phyloP scores from a whole-genome alignment of 805 yeast genomes.

The Pichia thaimueangensis region DNA sequence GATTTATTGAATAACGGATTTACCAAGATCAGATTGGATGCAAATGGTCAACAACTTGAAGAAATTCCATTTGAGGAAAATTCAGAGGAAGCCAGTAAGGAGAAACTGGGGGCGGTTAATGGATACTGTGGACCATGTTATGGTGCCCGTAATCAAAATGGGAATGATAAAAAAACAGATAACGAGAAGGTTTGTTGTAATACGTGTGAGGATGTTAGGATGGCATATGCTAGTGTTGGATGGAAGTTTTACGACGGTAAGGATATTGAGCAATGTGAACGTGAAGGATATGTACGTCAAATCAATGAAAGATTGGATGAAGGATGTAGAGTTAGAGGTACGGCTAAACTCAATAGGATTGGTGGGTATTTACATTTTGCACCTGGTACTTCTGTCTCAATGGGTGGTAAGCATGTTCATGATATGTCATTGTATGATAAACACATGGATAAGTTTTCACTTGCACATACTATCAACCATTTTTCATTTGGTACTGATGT shows the following conservation, averaged over 20 bases:
- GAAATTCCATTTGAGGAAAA: conserved; percentile 38
- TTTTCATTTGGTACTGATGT: conserved; percentile 73
- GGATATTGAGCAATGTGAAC: conserved; percentile 84
- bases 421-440: conserved; percentile 70
- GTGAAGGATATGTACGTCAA: conserved; percentile 72
- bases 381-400: conserved; percentile 75
- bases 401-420: conserved; percentile 64
- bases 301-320: conserved; percentile 58
- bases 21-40: conserved; percentile 56
- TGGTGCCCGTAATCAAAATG: conserved; percentile 64
- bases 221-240: conserved; percentile 66
- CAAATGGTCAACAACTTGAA: conserved; percentile 41
- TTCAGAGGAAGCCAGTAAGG: conserved; percentile 21
- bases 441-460: conserved; percentile 52
- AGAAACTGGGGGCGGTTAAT: conserved; percentile 16
- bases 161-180: conserved; percentile 33
- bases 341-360: conserved; percentile 73
- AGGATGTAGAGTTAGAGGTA: conserved; percentile 86
- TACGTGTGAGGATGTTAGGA: conserved; percentile 72
- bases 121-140: conserved; percentile 85
- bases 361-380: conserved; percentile 93
- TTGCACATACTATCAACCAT: conserved; percentile 73
- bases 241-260: conserved; percentile 93
- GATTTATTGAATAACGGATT: conserved; percentile 70
- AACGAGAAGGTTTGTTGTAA: conserved; percentile 66